These are phyloP conservation scores for Phoenix dactylifera DNA, from an alignment of 176 grass and related monocot species.

Conservation along the genomic window DNA sequence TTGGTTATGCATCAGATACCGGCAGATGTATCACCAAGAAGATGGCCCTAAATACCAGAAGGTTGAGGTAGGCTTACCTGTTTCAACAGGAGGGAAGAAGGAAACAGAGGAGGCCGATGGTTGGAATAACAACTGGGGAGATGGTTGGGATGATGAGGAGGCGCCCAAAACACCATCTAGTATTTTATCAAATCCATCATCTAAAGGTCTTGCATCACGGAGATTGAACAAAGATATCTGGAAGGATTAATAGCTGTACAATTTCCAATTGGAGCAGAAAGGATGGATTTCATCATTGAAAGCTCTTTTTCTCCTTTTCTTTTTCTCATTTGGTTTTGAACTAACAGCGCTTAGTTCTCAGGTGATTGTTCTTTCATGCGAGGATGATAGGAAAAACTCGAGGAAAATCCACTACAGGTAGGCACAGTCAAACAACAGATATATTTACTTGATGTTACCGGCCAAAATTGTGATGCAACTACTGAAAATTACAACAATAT, in stretches of 20 bases:
- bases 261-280: no score
- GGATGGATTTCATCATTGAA: no score
- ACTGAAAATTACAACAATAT: no score
- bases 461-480: no score
- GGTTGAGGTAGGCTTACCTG: constrained; percentile 37
- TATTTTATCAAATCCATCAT: constrained; percentile 51
- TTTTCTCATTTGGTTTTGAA: no score
- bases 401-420: no score
- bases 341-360: no score
- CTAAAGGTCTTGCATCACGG: constrained; percentile 68
- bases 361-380: no score
- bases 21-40: constrained; percentile 9
- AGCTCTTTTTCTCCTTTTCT: no score
- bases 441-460: no score
- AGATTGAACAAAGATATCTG: constrained; percentile 71
- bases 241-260: constrained; percentile 46
- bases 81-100: constrained; percentile 54
- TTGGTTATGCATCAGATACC: constrained; percentile 43
- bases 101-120: constrained; percentile 35
- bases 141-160: constrained; percentile 84
- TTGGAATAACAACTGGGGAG: constrained; percentile 81
- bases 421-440: no score
- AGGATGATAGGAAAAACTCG: no score
- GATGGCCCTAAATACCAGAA: constrained; percentile 33
- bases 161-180: constrained; percentile 64